phyloP scores from a whole-genome alignment of 306 rosid species.

The Gleditsia sinensis region DNA sequence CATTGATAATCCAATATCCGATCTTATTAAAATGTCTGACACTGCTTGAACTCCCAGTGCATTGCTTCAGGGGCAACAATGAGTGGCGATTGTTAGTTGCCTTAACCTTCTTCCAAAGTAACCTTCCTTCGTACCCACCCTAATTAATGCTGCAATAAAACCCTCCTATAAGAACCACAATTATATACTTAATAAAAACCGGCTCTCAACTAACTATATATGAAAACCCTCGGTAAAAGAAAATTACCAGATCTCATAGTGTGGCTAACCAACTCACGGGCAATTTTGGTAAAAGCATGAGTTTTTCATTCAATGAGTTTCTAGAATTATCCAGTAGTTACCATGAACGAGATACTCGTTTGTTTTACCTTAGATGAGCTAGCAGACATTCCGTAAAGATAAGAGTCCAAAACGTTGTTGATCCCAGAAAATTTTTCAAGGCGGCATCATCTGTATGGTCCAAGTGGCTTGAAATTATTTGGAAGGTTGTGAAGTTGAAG shows the following conservation, averaged over 20 bases:
- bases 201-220: not conserved
- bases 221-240: not conserved
- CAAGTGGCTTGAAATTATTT: conserved; percentile 29
- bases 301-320: not conserved
- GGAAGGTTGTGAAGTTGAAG: not conserved
- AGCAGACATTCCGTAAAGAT: not conserved
- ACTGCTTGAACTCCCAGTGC: conserved; percentile 6
- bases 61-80: conserved; percentile 11
- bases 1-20: conserved; percentile 6
- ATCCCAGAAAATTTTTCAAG: not conserved
- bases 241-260: not conserved
- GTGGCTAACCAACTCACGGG: not conserved
- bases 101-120: conserved; percentile 48
- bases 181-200: not conserved
- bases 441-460: conserved; percentile 31
- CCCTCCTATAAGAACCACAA: conserved; percentile 22
- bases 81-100: conserved; percentile 46
- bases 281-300: not conserved
- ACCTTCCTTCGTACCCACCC: conserved; percentile 29
- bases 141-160: conserved; percentile 34
- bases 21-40: not conserved
- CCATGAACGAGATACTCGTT: not conserved
- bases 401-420: not conserved
- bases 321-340: not conserved
- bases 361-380: conserved; percentile 3